Percentiles rank a stretch among this genome's conserved stretches.
These are phyloP conservation scores for Alisma plantagoaquatica DNA, from an alignment of 106 monocot species.

Conservation along the genomic window DNA sequence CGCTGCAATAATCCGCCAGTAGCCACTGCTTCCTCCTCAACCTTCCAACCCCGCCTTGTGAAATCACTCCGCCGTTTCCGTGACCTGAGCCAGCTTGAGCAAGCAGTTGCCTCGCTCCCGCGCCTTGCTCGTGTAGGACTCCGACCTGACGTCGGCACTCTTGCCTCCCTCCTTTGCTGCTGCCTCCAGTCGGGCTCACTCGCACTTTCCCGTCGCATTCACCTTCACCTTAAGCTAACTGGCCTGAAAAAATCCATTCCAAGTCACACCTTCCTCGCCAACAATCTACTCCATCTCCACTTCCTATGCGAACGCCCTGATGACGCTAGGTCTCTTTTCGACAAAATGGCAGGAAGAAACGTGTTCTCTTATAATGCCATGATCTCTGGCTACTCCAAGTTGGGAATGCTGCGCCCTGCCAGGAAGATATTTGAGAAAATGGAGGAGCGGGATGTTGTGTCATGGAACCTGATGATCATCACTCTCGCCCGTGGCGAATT, in stretches of 20 bases:
- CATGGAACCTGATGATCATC: constrained; percentile 68
- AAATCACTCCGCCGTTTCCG: too few species aligned
- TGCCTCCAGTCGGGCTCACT: constrained; percentile 29
- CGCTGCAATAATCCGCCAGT: too few species aligned
- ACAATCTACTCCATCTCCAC: constrained; percentile 33
- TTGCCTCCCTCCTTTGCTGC: constrained; percentile 39
- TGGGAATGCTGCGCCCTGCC: constrained; percentile 26
- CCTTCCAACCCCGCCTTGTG: too few species aligned
- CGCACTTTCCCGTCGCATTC: constrained; percentile 25
- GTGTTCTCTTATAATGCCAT: constrained; percentile 70
- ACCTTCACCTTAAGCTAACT: constrained; percentile 35
- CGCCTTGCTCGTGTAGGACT: constrained; percentile 36
- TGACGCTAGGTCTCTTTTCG: constrained; percentile 37
- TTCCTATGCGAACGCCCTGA: constrained; percentile 30
- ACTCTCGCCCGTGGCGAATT: constrained; percentile 34
- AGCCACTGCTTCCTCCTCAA: too few species aligned
- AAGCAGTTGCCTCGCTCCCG: neutral
- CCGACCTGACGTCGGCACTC: constrained; percentile 22
- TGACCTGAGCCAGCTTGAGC: neutral
- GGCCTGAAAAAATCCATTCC: constrained; percentile 18
- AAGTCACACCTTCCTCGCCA: constrained; percentile 30
- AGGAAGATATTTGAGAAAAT: constrained; percentile 40
- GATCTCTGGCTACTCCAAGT: constrained; percentile 50
- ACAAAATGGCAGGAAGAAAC: constrained; percentile 43
- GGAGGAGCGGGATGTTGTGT: constrained; percentile 45